Base-by-base conservation (phyloP, 345 rosid species). In the Stellera chamaejasme region DNA sequence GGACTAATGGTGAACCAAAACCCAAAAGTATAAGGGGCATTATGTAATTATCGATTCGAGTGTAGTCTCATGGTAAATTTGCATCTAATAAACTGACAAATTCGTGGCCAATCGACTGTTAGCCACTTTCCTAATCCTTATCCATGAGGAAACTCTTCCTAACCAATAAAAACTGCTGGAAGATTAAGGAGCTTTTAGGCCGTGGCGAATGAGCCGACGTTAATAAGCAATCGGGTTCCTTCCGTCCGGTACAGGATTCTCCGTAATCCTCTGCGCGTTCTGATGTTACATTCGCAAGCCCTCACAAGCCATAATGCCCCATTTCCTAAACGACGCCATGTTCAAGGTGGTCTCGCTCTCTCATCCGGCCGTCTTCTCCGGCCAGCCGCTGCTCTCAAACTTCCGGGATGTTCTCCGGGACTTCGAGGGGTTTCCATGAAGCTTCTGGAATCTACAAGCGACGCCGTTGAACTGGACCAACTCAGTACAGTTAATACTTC, bases 211-310 rank as follows among this genome's bases (percentile, higher is more conserved):
- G 39, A 32, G 3, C 39, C 9, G 3, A 32, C 39, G 9, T 2
- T 1, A 32, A 32, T 8, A 32, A 32, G 39, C 39, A 8, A 5
- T 32, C 39, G 39, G 39, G 7, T 1, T 5, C 2, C 3, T 19
- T 19, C 23, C 39, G 39, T 32, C 44, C 65, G 27, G 65, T 51
- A 11, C 16, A 50, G 16, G 50, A 28, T 23, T 45, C 32, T 43
- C 27, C 58, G 25, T 28, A 13, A 19, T 2, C 15, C 41, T 39
- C 26, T 5, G 10, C 9, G 11, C 15, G 51, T 8, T 54, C 53
- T 61, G 23, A 84, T 84, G 91, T 65, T 66, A 46, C 64, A 77
- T 39, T 49, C 54, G 55, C 81, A 59, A 49, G 66, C 63, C 61
- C 63, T 79, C 63, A 63, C 80, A 47, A 58, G 62, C 66, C 59